Conservation (phyloP, 2,329 filamentous ascomycete species). For the Onygenales sp. region DNA sequence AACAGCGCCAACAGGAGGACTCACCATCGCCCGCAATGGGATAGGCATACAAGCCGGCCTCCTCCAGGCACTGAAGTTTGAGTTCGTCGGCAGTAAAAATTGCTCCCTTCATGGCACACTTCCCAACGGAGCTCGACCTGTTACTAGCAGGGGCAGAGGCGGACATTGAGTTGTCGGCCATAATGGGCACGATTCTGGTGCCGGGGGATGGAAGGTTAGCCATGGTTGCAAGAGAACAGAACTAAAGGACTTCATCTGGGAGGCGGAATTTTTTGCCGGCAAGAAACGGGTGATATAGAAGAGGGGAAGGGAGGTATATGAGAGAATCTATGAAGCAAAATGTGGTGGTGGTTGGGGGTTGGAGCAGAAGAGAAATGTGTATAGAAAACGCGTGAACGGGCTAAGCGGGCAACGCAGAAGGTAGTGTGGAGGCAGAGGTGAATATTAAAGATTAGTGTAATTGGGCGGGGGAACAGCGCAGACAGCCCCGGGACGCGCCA, state of each 20-base stretch:
- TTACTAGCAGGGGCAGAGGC: constrained; percentile 14
- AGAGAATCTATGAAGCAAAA: neutral
- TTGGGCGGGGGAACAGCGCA: neutral
- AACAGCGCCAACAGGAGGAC: constrained; percentile 19
- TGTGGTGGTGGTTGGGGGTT: too few relatives aligned
- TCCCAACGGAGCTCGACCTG: constrained; percentile 6
- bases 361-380: too few relatives aligned
- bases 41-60: constrained; percentile 49
- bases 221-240: constrained; percentile 25
- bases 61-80: constrained; percentile 38
- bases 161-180: constrained; percentile 17
- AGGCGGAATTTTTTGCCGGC: neutral
- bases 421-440: neutral
- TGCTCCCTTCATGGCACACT: constrained; percentile 9
- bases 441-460: neutral
- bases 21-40: constrained; percentile 55
- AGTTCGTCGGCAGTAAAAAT: constrained; percentile 13
- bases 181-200: constrained; percentile 35
- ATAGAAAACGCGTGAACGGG: too few relatives aligned
- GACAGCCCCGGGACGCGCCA: too few relatives aligned
- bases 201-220: constrained; percentile 25
- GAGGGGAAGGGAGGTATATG: neutral
- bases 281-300: neutral
- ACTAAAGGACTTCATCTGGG: constrained; percentile 22
- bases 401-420: neutral